Conservation (phyloP, 306 rosid genomes). For the Dicorynia guianensis region DNA sequence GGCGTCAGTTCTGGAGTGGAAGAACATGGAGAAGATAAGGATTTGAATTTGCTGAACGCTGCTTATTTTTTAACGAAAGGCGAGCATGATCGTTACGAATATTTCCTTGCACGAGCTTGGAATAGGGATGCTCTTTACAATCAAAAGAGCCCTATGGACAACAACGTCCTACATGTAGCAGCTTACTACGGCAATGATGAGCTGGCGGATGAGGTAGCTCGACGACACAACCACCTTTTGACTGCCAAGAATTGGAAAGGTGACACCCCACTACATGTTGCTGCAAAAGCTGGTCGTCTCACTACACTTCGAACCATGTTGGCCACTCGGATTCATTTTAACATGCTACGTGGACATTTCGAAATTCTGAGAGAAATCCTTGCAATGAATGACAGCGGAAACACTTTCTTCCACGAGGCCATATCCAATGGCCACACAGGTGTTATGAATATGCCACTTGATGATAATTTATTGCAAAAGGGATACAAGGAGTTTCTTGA, state of each 20-base stretch:
- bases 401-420: slow-evolving; percentile 28
- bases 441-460: neutral
- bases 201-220: accelerated
- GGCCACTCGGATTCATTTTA: too few relatives aligned
- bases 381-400: neutral
- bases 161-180: slow-evolving; percentile 7
- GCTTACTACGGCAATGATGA: neutral
- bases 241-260: accelerated
- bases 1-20: neutral
- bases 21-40: neutral
- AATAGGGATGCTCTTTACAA: neutral
- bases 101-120: too few relatives aligned
- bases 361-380: neutral
- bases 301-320: neutral
- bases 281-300: neutral
- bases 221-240: neutral
- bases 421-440: neutral
- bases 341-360: too few relatives aligned
- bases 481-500: neutral
- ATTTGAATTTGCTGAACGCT: neutral
- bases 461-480: too few relatives aligned
- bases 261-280: slow-evolving; percentile 18
- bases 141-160: neutral
- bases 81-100: neutral
- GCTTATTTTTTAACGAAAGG: neutral